These are phyloP conservation scores for Hawksworthiomyces lignivorus DNA, from an alignment of 2,329 filamentous ascomycete species.

Conservation along the genomic window DNA sequence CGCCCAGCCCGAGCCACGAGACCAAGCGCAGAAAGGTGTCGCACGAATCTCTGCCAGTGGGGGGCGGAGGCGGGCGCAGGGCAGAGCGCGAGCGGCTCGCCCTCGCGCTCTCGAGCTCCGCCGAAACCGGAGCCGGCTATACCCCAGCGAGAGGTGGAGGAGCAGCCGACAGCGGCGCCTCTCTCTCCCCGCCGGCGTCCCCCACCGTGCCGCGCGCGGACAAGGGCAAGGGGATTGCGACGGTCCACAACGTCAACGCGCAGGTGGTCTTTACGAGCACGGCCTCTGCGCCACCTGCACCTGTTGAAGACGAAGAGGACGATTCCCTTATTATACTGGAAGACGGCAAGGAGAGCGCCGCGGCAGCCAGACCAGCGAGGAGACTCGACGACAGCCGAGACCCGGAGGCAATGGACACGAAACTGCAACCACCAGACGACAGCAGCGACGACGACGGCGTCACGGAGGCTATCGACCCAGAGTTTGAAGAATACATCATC, in stretches of 20 bases:
- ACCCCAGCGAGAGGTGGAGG: background rate
- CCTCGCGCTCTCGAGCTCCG: too few species aligned
- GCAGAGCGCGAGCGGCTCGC: background rate
- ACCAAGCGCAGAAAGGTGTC: conserved; percentile 15
- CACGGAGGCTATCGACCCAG: conserved; percentile 11
- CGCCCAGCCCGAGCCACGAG: background rate
- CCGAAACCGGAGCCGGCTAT: too few species aligned
- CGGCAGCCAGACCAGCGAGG: too few species aligned
- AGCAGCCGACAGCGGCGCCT: background rate
- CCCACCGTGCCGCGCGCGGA: background rate
- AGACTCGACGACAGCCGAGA: conserved; percentile 9
- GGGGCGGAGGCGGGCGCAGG: background rate
- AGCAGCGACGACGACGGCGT: conserved; percentile 12
- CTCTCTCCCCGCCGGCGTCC: background rate
- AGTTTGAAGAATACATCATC: conserved; percentile 17
- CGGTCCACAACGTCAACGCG: conserved; percentile 4
- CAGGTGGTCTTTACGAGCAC: background rate
- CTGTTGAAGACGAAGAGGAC: background rate
- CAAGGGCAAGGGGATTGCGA: conserved; percentile 12
- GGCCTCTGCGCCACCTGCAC: background rate
- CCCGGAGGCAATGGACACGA: background rate
- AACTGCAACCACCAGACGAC: background rate
- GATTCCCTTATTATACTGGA: background rate
- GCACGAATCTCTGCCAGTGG: conserved; percentile 2
- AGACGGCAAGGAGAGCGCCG: too few species aligned